These are phyloP conservation scores for Apophysomyces sp. DNA, from an alignment of 371 early-diverging fungal species.

Conservation along the genomic window DNA sequence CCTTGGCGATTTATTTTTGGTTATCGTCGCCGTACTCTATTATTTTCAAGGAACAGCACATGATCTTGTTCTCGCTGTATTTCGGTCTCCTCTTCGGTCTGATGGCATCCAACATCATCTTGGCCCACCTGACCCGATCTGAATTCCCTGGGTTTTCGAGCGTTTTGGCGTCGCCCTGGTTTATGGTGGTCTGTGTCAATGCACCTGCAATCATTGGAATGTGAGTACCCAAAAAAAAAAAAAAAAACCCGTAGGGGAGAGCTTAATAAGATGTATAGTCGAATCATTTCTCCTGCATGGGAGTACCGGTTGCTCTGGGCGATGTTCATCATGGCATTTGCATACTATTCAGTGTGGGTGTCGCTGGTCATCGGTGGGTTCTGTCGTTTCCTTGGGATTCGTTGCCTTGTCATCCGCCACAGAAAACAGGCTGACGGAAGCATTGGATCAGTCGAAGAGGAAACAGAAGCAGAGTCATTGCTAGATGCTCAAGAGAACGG, in stretches of 20 bases:
- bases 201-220: slow-evolving; percentile 40
- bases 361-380: slow-evolving; percentile 82
- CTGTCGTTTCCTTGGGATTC: slow-evolving; percentile 81
- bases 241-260: too few relatives aligned
- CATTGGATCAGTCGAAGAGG: slow-evolving; percentile 1
- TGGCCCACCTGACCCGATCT: slow-evolving; percentile 84
- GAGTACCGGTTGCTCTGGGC: slow-evolving; percentile 18
- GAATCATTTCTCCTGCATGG: slow-evolving; percentile 4
- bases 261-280: slow-evolving; percentile 1
- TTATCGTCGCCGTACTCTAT: slow-evolving; percentile 59
- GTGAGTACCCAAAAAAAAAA: slow-evolving; percentile 22
- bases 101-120: slow-evolving; percentile 87
- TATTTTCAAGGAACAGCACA: slow-evolving; percentile 60
- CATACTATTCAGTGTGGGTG: slow-evolving; percentile 61
- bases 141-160: slow-evolving; percentile 76
- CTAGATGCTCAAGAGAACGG: slow-evolving; percentile 8
- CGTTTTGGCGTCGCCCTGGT: slow-evolving; percentile 66
- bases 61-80: slow-evolving; percentile 71
- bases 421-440: slow-evolving; percentile 10
- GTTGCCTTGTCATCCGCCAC: slow-evolving; percentile 72
- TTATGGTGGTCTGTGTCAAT: slow-evolving; percentile 66
- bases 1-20: slow-evolving; percentile 65
- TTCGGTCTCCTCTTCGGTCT: slow-evolving; percentile 83
- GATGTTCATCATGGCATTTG: slow-evolving; percentile 1
- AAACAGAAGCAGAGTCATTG: slow-evolving; percentile 2